Percentiles rank a stretch among this genome's conserved stretches.
Conservation (phyloP, 352 stramenopile species). For the Phytophthora sojae region DNA sequence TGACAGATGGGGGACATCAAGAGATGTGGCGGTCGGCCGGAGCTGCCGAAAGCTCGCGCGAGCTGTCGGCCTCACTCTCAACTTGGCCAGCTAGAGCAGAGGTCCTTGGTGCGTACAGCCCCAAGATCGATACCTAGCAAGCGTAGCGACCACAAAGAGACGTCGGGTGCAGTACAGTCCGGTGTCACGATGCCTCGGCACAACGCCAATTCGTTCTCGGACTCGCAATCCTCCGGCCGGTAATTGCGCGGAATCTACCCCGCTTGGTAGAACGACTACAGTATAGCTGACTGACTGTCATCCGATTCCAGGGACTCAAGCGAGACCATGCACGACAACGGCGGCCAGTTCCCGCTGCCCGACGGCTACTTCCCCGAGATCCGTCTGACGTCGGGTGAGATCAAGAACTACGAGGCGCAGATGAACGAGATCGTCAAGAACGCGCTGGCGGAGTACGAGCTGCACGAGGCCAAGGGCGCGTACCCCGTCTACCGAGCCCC, state of each 20-base stretch:
- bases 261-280: too few species aligned
- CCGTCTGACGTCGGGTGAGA: constrained; percentile 34
- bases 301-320: constrained; percentile 10
- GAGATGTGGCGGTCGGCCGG: constrained; percentile 17
- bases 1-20: constrained; percentile 26
- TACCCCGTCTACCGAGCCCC: constrained; percentile 39
- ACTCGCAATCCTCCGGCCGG: constrained; percentile 30
- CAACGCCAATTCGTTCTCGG: constrained; percentile 14
- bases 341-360: constrained; percentile 48
- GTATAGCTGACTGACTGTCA: background rate
- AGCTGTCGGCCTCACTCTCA: constrained; percentile 24
- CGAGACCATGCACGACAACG: constrained; percentile 34
- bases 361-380: constrained; percentile 53
- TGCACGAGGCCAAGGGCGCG: constrained; percentile 45
- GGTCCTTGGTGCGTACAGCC: background rate
- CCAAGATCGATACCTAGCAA: too few species aligned
- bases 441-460: constrained; percentile 48
- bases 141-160: constrained; percentile 13
- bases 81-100: constrained; percentile 31
- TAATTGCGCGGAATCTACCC: constrained; percentile 6
- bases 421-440: constrained; percentile 52
- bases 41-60: constrained; percentile 1
- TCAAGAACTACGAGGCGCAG: constrained; percentile 42
- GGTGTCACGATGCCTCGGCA: constrained; percentile 20
- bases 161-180: background rate